A percentile compares a stretch with the other conserved stretches of the same genome.
These are phyloP conservation scores for Trichaptum fuscoviolaceum DNA, from an alignment of 768 basidiomycete genomes.

Conservation along the genomic window DNA sequence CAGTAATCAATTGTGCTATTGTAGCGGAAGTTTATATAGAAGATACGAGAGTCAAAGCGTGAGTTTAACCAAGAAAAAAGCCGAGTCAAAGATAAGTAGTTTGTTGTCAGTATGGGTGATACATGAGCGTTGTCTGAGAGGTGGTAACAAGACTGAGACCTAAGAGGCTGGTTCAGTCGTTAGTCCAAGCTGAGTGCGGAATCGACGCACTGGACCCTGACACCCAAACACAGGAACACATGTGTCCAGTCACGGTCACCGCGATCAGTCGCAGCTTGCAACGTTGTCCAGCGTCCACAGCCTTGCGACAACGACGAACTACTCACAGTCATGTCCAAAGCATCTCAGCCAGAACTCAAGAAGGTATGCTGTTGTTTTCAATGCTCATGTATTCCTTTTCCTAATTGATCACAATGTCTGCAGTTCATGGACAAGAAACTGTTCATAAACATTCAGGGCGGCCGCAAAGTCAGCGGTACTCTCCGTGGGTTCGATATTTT, in stretches of 20 bases:
- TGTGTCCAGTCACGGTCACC: conserved; percentile 3
- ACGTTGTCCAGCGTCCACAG: neutral
- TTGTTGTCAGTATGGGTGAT: neutral
- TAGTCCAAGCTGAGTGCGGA: neutral
- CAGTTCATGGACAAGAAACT: conserved; percentile 99
- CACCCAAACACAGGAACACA: neutral
- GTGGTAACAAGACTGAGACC: neutral
- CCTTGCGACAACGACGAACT: neutral
- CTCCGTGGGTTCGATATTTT: conserved; percentile 98
- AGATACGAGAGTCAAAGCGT: neutral
- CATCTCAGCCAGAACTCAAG: conserved; percentile 96
- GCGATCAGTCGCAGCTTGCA: neutral
- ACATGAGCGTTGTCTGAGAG: neutral
- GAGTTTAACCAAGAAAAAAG: neutral
- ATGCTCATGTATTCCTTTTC: conserved; percentile 9
- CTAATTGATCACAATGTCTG: conserved; percentile 8
- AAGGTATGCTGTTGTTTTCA: conserved; percentile 55
- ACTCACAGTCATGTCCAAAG: conserved; percentile 69
- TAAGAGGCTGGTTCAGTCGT: neutral
- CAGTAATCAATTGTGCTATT: neutral
- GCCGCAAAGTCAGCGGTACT: conserved; percentile 91
- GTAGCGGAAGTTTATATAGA: neutral
- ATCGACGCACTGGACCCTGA: neutral
- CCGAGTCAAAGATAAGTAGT: neutral
- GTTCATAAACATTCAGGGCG: conserved; percentile 90